phyloP scores from a whole-genome alignment of 129 eudicot genomes.

The Saussurea involucrata region DNA sequence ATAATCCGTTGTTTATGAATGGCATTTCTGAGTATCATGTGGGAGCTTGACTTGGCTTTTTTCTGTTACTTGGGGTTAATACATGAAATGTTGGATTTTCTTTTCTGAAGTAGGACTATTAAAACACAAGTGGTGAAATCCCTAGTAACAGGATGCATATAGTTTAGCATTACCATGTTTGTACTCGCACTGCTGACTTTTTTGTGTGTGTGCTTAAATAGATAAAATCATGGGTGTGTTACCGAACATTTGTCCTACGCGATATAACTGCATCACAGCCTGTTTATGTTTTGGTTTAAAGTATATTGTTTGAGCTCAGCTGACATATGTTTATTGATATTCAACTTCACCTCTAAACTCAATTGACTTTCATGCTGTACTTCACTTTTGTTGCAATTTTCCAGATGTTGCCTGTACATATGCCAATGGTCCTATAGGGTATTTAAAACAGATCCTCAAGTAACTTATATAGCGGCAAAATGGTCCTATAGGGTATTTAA shows the following conservation, averaged over 20 bases:
- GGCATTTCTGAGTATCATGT: neutral
- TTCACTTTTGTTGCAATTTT: neutral
- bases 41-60: neutral
- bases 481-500: neutral
- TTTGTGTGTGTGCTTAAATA: neutral
- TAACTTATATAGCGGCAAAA: neutral
- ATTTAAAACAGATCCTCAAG: neutral
- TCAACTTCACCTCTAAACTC: neutral
- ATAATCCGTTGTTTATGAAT: neutral
- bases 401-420: neutral
- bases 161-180: neutral
- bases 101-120: neutral
- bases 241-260: too few species aligned
- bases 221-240: neutral
- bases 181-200: neutral
- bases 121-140: neutral
- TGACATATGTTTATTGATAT: neutral
- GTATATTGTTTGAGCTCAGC: neutral
- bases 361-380: neutral
- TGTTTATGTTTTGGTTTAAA: too few species aligned
- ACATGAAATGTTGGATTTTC: neutral
- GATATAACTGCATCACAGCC: too few species aligned
- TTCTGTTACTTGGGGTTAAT: neutral
- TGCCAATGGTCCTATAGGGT: neutral
- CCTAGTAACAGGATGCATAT: neutral